Conservation (phyloP, 352 stramenopile genomes). For the Phytophthora podocarpi region DNA sequence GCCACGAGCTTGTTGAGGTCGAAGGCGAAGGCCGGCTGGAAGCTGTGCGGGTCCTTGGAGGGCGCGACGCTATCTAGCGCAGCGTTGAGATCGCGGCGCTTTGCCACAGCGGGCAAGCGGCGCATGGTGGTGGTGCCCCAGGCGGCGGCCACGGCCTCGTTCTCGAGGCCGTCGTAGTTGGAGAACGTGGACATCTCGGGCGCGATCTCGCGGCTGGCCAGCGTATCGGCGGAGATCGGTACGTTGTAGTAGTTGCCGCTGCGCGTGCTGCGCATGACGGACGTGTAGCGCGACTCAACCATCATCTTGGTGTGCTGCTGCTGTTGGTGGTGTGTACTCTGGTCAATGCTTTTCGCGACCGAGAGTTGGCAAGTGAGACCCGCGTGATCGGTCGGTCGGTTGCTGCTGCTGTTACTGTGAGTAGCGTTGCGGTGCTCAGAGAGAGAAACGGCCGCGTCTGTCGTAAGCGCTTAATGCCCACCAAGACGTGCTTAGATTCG, state of each 20-base stretch:
- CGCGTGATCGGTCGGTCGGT: neutral
- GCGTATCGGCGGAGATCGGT: conserved; percentile 36
- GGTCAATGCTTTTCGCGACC: conserved; percentile 8
- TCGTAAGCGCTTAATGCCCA: conserved; percentile 13
- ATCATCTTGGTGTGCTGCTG: conserved; percentile 24
- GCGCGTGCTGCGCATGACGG: conserved; percentile 59
- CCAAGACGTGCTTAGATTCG: conserved; percentile 21
- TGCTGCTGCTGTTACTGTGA: neutral
- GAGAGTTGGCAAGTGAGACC: conserved; percentile 27
- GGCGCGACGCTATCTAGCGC: conserved; percentile 38
- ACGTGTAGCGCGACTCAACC: conserved; percentile 51
- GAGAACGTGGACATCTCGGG: conserved; percentile 26
- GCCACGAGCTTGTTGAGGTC: conserved; percentile 62
- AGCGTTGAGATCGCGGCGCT: conserved; percentile 49
- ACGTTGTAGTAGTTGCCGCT: conserved; percentile 73
- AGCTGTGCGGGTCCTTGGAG: conserved; percentile 40
- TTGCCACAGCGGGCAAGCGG: conserved; percentile 31
- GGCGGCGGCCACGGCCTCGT: conserved; percentile 37
- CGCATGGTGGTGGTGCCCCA: conserved; percentile 54
- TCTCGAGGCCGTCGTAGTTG: conserved; percentile 21
- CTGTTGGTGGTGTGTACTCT: conserved; percentile 8
- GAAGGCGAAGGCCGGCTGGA: conserved; percentile 59
- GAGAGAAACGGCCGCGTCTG: conserved; percentile 23
- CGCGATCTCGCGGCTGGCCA: conserved; percentile 14
- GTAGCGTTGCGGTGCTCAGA: conserved; percentile 14